Base-by-base conservation (phyloP, 208 protist genomes). In the Novymonas esmeraldas region DNA sequence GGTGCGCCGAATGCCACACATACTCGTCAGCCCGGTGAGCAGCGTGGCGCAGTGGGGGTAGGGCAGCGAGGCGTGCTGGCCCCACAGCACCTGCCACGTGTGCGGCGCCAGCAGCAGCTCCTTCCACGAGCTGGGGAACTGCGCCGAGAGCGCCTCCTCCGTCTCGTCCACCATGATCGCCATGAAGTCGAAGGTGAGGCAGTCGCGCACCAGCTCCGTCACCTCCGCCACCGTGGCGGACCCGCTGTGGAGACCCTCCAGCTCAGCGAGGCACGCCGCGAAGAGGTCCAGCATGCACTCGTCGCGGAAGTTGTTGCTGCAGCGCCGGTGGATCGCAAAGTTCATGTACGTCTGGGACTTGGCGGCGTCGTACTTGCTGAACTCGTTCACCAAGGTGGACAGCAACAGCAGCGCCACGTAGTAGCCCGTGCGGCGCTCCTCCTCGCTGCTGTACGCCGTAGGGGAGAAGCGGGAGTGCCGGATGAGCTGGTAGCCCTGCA, bases 121-220 rank as follows among this genome's bases (percentile, higher is more conserved):
- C 51, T 85, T 80, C 88, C 88, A 94, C 24, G 79, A 57, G n/a
- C 78, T 71, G 22, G 88, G 88, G 58, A 89, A 90, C 68, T 94
- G 88, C 29, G 81, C 49, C n/a, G 88, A 88, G 0, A 84, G 63
- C 20, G 82, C 75, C 48, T 94, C 88, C 51, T 96, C 88, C 6
- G 90, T 94, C 52, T 94, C 86, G 74, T 94, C 88, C 4, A 90
- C 83, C 34, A 84, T 81, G 66, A 96, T 90, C 1, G 87, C 87
- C 74, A 92, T 89, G 62, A 95, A 95, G 70, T 95, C 90, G 74
- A 76, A 95, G 0, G 58, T 83, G 14, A 95, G 69, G 49, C 78
- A 78, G 70, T 79, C 76, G 60, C 85, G 76, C 46, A 89, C 80
- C 22, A 94, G 74, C 34, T 77, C 70, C 22, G 90, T 65, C 41